Evolutionary conservation across 2,329 filamentous ascomycete genomes (phyloP), one percentile per base, ranked within the genome.

Genomic region (Eutypella sp.): DNA sequence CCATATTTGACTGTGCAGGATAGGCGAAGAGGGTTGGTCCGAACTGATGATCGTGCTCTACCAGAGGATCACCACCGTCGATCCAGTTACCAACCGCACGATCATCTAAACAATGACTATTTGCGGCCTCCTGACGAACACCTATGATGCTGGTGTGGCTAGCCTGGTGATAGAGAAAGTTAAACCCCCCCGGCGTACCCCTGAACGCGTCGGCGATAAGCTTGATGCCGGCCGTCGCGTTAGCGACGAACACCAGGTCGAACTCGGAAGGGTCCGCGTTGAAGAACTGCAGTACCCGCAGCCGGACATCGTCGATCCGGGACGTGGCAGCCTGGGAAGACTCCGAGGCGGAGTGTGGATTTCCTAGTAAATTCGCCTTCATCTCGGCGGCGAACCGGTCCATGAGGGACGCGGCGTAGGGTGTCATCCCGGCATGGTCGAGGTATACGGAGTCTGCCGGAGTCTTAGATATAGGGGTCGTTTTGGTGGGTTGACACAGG

Each of bases 341-440:
- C 13, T 77, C 71, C 2, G 91, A 95, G 41, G 82, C 85, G 1
- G 92, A 96, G 67, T 97, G 92, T 1, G 92, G 92, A 52, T 97
- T 97, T 31, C 91, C 92, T 55, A 91, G 90, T 0, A 97, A 72
- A 56, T 83, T 87, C 4, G 78, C 73, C 22, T 84, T 84, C 76
- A 96, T 85, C 48, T 93, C 87, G n/a, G 70, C 65, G 8, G 88
- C 81, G 67, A 95, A 96, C 20, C 71, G 74, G 53, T 92, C 85
- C 65, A 97, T 83, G 20, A 93, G 68, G 24, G 87, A 90, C 64
- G 86, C 92, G 36, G 89, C 74, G 61, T 87, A 89, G 1, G 87
- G 73, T 0, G 91, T 92, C n/a, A 89, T 88, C n/a, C 90, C 92
- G 0, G 90, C 90, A 84, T 97, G 91, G 58, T 97, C 92, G 46